Evolutionary conservation across 306 rosid genomes (phyloP).

Genomic region (Malus fusca): DNA sequence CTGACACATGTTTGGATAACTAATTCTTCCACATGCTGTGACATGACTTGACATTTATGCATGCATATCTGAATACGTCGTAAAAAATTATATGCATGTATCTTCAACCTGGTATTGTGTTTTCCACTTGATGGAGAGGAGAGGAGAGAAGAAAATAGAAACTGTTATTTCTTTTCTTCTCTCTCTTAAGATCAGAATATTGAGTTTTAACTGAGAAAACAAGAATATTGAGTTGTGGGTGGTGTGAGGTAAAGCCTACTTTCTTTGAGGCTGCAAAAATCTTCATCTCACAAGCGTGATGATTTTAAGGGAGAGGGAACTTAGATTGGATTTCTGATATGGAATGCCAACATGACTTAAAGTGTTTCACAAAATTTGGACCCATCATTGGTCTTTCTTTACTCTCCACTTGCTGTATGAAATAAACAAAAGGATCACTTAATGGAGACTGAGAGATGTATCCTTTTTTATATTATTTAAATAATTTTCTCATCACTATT

Average conservation of each 20-base stretch:
- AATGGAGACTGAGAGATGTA: not conserved
- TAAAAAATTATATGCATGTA: not conserved
- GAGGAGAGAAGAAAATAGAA: not conserved
- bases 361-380: not conserved
- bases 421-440: not conserved
- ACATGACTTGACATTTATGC: not conserved
- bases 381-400: not conserved
- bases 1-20: not conserved
- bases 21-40: not conserved
- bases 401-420: not conserved
- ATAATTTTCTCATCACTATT: not conserved
- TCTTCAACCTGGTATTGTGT: not conserved
- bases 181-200: not conserved
- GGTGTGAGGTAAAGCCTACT: not conserved
- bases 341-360: not conserved
- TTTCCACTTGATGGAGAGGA: not conserved
- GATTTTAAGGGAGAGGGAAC: not conserved
- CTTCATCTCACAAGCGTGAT: not conserved
- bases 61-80: no score
- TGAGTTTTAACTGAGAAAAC: no score
- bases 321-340: not conserved
- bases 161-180: not conserved
- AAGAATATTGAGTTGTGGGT: not conserved
- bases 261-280: not conserved
- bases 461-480: not conserved